Base-by-base conservation (phyloP, 106 monocot species). In the Acorus calamus region DNA sequence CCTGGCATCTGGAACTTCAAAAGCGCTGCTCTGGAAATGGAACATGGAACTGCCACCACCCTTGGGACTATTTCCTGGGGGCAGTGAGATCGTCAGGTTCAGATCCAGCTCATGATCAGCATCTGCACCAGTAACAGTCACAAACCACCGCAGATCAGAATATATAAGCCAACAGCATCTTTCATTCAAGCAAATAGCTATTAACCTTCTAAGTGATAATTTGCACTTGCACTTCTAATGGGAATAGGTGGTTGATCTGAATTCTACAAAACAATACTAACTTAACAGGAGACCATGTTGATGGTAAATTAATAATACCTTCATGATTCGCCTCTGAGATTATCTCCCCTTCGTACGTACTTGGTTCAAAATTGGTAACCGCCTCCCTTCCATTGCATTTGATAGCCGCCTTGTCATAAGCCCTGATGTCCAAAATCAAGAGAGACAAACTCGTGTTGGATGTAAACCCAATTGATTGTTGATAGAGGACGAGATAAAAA, bases 391-490 rank as follows among this genome's bases (percentile, higher is more conserved):
- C 92, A 60, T 80, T 92, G 51, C 76, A 92, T 55, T 84, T 92
- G 67, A 92, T 84, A 51, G 92, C 92, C 2, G 92, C 92, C 68
- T 87, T 81, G 63, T 92, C 92, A 63, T 92, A 92, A 52, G 92
- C 92, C 75, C 74, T 74, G 59, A 7, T 45, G 8, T 14, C 41
- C 53, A 55, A 48, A 44, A n/a, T 55, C 46, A 62, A 55, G 49
- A 73, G 57, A 64, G 76, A n/a, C 46, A 61, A 44, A 72, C 57
- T 55, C 56, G 46, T 44, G 63, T 50, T 61, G 67, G 66, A 50
- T 59, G 12, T 8, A 6, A 56, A 44, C 50, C 52, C 57, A 60
- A 52, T 12, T 10, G 43, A 68, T 60, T 28, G 0, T 28, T 0
- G 28, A 28, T 28, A 0, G 28, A 28, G 28, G 28, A 28, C 28